Conservation (phyloP, 2,329 filamentous ascomycete species). For the Aspergillus ochraceus region DNA sequence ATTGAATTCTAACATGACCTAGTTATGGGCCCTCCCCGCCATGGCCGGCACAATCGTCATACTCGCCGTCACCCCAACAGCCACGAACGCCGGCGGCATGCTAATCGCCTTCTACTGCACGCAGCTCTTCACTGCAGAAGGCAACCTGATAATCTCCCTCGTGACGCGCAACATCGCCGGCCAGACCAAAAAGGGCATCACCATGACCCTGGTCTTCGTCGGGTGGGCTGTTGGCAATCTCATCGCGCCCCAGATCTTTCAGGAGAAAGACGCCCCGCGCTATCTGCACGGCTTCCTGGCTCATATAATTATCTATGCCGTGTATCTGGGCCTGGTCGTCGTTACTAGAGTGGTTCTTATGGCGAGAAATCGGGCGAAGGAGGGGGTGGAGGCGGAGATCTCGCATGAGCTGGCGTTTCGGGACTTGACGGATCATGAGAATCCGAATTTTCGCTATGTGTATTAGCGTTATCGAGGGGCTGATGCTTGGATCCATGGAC, state of each 20-base stretch:
- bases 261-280: conserved; percentile 11
- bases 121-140: conserved; percentile 67
- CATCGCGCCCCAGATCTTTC: conserved; percentile 16
- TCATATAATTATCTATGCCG: conserved; percentile 18
- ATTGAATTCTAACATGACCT: no score
- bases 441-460: conserved; percentile 20
- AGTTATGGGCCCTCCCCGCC: conserved; percentile 55
- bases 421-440: conserved; percentile 17
- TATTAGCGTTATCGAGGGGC: conserved; percentile 2
- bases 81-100: conserved; percentile 60
- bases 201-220: conserved; percentile 65
- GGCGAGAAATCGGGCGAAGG: background rate
- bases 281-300: conserved; percentile 18
- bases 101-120: conserved; percentile 71
- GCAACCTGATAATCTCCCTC: conserved; percentile 44
- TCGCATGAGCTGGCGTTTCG: conserved; percentile 17
- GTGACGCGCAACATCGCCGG: conserved; percentile 67
- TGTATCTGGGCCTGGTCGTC: conserved; percentile 11
- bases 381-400: background rate
- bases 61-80: conserved; percentile 58
- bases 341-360: background rate
- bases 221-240: conserved; percentile 18
- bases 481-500: background rate
- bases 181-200: conserved; percentile 67
- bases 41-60: conserved; percentile 69